These are phyloP conservation scores for Xylariaceae sp. DNA, from an alignment of 2,329 filamentous ascomycete genomes.

Conservation along the genomic window DNA sequence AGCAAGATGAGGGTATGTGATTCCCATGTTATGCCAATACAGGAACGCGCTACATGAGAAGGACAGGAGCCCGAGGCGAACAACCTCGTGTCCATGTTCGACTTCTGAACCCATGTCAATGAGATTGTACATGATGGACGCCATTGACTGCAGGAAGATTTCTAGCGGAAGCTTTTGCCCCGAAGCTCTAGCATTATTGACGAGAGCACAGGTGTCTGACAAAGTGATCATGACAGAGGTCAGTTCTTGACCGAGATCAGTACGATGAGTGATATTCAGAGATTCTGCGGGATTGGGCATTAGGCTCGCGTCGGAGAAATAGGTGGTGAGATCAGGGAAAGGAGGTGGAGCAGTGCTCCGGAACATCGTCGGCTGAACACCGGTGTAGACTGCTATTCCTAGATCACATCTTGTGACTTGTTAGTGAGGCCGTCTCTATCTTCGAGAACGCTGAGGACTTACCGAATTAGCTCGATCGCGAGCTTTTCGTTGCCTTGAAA, in stretches of 20 bases:
- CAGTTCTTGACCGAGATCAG: slow-evolving; percentile 16
- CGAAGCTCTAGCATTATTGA: slow-evolving; percentile 23
- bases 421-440: neutral
- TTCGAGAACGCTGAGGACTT: neutral
- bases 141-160: slow-evolving; percentile 29
- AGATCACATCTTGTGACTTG: neutral
- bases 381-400: neutral
- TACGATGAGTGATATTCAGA: neutral
- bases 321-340: too few relatives aligned
- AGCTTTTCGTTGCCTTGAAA: slow-evolving; percentile 33
- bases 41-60: slow-evolving; percentile 39
- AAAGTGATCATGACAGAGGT: slow-evolving; percentile 19
- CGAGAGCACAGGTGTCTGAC: slow-evolving; percentile 23
- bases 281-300: neutral
- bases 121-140: slow-evolving; percentile 38
- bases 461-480: slow-evolving; percentile 30
- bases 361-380: neutral
- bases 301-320: too few relatives aligned
- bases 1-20: slow-evolving; percentile 18
- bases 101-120: slow-evolving; percentile 28
- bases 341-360: too few relatives aligned
- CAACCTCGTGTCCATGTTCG: slow-evolving; percentile 28
- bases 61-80: slow-evolving; percentile 37
- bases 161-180: slow-evolving; percentile 14
- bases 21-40: slow-evolving; percentile 30